Conservation (phyloP, 1,284 basidiomycete species). For the Fomitopsis palustris region DNA sequence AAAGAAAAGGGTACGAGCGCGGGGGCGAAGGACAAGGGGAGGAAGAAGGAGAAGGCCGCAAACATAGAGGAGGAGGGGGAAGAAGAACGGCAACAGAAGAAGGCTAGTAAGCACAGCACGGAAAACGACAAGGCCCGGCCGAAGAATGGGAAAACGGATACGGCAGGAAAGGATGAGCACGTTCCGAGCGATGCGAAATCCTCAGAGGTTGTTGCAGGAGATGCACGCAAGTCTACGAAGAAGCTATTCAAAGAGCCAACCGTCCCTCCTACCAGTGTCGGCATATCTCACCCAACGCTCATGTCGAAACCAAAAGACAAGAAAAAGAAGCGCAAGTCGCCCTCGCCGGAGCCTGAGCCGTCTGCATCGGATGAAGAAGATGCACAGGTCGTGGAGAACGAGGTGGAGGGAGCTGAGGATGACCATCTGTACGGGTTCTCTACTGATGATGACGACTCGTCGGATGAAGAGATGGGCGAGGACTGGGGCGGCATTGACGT, state of each 20-base stretch:
- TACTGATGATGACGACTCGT: conserved; percentile 78
- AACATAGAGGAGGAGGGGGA: conserved; percentile 11
- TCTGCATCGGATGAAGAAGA: conserved; percentile 11
- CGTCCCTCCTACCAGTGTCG: background rate
- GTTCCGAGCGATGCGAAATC: background rate
- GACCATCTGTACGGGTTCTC: conserved; percentile 69
- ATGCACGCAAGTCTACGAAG: conserved; percentile 9
- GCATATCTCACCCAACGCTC: background rate
- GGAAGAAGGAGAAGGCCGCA: too few species aligned
- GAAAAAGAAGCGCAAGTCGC: conserved; percentile 1
- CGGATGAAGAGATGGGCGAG: conserved; percentile 65
- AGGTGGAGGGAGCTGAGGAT: conserved; percentile 28
- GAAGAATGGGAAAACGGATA: background rate
- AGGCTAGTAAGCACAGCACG: background rate
- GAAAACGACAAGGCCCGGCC: background rate
- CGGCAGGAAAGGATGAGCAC: background rate
- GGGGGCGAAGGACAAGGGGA: background rate
- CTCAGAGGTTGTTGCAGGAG: conserved; percentile 9
- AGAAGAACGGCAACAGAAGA: conserved; percentile 8
- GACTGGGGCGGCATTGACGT: conserved; percentile 58
- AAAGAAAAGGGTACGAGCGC: background rate
- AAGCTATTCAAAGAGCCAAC: background rate
- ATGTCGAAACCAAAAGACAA: conserved; percentile 2
- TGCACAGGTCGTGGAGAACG: conserved; percentile 4
- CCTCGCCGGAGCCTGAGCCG: conserved; percentile 8